Evolutionary conservation across 805 yeast species (phyloP).

Genomic region (Zygosaccharomyces rouxii): DNA sequence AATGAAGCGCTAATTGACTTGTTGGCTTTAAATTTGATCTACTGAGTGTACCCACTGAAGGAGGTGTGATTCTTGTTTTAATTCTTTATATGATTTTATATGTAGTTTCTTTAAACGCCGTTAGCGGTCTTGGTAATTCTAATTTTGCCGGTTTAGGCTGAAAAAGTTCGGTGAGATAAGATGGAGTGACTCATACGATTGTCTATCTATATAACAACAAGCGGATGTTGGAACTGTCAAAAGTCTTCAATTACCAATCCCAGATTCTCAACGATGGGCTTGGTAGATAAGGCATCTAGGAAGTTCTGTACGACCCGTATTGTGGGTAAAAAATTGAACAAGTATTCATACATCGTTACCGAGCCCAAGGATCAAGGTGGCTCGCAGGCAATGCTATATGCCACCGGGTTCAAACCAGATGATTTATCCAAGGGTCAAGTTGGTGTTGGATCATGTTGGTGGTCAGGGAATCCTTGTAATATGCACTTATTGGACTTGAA

Average conservation of each 20-base stretch:
- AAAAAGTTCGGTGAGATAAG: neutral
- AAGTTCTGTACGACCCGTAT: slow-evolving; percentile 27
- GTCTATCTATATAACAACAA: neutral
- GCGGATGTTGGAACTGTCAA: neutral
- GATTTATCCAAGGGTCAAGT: slow-evolving; percentile 89
- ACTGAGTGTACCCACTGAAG: too few species aligned
- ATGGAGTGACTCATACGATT: neutral
- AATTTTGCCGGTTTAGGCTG: neutral
- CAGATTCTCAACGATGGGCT: slow-evolving; percentile 46
- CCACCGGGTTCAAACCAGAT: slow-evolving; percentile 83
- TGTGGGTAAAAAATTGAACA: slow-evolving; percentile 49
- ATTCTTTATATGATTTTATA: neutral
- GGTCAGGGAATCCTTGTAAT: slow-evolving; percentile 99
- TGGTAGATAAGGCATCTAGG: slow-evolving; percentile 17
- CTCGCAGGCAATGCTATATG: slow-evolving; percentile 95
- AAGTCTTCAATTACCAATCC: neutral
- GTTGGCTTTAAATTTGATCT: too few species aligned
- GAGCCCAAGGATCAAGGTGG: slow-evolving; percentile 96
- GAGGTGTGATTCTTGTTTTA: too few species aligned
- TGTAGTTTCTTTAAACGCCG: neutral
- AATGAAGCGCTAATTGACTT: neutral
- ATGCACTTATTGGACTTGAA: slow-evolving; percentile 92
- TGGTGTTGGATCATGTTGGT: slow-evolving; percentile 98
- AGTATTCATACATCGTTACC: slow-evolving; percentile 77
- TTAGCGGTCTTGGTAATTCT: neutral